A percentile compares a stretch with the other conserved stretches of the same genome.
Evolutionary conservation across 441 rosid species (phyloP).

Genomic region (Arabidopsis hybrid): DNA sequence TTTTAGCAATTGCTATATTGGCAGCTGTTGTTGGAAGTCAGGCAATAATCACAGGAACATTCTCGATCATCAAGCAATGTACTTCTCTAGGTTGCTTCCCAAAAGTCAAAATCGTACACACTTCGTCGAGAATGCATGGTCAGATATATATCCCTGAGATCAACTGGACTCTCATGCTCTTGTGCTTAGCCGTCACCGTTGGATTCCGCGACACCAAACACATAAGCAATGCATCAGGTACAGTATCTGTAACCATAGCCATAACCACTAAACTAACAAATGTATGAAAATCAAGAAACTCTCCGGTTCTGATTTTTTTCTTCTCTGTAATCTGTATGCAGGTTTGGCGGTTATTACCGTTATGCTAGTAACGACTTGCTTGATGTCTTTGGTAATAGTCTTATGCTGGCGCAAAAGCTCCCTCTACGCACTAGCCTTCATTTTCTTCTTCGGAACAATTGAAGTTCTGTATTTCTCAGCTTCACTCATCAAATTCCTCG

Average conservation of each 20-base stretch:
- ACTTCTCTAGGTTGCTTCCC: constrained; percentile 81
- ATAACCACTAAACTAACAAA: not conserved
- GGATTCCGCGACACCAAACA: constrained; percentile 79
- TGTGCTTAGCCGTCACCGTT: constrained; percentile 81
- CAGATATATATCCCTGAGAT: constrained; percentile 85
- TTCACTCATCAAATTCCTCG: constrained; percentile 89
- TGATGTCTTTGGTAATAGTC: constrained; percentile 83
- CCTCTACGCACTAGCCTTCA: constrained; percentile 62
- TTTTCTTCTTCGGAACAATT: constrained; percentile 79
- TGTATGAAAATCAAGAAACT: not conserved
- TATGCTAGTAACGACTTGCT: constrained; percentile 93
- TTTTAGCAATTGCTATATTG: constrained; percentile 72
- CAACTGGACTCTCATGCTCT: constrained; percentile 79
- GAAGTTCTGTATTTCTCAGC: constrained; percentile 93
- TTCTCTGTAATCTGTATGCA: constrained; percentile 40
- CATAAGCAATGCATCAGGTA: constrained; percentile 84
- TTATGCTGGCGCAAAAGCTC: constrained; percentile 83
- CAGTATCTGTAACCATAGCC: not conserved
- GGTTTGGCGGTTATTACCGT: constrained; percentile 96
- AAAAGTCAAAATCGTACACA: constrained; percentile 70
- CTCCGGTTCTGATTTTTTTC: constrained; percentile 26
- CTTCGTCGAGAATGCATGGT: constrained; percentile 75
- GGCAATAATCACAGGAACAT: constrained; percentile 84
- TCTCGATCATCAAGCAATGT: constrained; percentile 83
- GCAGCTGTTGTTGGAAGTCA: constrained; percentile 91